Base-by-base conservation (phyloP, 352 stramenopile species). In the Globisporangium perplexum region DNA sequence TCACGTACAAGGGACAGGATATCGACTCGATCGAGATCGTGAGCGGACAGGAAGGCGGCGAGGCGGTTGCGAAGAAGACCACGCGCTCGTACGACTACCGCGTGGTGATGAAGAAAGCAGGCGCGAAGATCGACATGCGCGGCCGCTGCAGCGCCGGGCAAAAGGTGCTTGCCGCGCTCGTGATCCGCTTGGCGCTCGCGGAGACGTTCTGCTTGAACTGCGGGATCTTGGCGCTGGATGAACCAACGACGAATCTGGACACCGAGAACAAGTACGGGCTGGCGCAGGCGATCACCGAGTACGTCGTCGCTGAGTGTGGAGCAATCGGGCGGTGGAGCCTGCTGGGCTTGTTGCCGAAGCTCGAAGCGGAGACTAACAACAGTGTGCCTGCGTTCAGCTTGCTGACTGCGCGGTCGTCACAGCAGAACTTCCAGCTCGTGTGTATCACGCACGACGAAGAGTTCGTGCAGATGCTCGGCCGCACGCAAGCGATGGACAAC, bases 361-460 rank as follows among this genome's bases (percentile, higher is more conserved):
- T 46, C 42, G 42, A 7, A 17, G 26, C 39, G 49, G 11, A 26
- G 2, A 33, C 7, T 55, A n/a, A 48, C 47, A 47, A 12, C 22
- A 14, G 14, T 54, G 48, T 60, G 15, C 50, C 45, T 57, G 55
- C 36, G 53, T 44, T 15, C 47, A 93, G 86, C 56, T 98, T 99
- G 57, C 86, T 99, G 55, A 96, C 93, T 41, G 88, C 89, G 14
- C 84, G 98, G 36, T 77, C 86, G 3, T 72, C 87, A 24, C 97
- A 99, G 72, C 83, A 92, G 52, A 99, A 99, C 70, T 99, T 99
- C 65, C 98, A 99, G 74, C 84, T 99, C 42, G 86, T 99, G 30
- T 91, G 98, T 47, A 99, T 99, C 72, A 99, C 98, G 2, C 98
- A 99, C 77, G 98, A 99, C 67, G 96, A 99, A 71, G 93, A 93